Conservation (phyloP, 345 rosid genomes). For the Aquilaria sinensis region DNA sequence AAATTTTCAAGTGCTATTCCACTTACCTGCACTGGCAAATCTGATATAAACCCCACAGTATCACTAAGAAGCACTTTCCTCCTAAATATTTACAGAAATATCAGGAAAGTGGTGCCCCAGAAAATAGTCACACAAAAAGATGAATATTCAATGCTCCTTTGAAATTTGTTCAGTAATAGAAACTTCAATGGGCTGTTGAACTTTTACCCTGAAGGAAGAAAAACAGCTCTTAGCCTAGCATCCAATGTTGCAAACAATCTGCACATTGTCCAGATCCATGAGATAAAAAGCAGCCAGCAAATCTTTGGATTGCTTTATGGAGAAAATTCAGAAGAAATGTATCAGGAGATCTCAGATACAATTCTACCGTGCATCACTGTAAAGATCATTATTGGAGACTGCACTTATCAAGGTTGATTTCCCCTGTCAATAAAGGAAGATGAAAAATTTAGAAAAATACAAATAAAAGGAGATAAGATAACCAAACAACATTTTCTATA, state of each 20-base stretch:
- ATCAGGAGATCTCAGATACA: not conserved
- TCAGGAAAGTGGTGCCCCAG: constrained; percentile 8
- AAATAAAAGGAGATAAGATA: not conserved
- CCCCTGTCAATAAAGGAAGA: constrained; percentile 43
- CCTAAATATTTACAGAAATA: constrained; percentile 32
- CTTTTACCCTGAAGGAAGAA: constrained; percentile 66
- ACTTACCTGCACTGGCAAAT: constrained; percentile 84
- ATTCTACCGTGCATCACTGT: constrained; percentile 72
- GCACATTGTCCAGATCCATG: constrained; percentile 13
- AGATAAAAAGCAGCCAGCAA: constrained; percentile 3
- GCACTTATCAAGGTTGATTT: constrained; percentile 81
- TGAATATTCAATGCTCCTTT: not conserved
- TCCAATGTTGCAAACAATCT: constrained; percentile 74
- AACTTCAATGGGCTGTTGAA: not conserved
- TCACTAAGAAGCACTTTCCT: constrained; percentile 82
- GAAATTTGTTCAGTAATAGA: constrained; percentile 2
- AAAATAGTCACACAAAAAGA: not conserved
- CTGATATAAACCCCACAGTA: constrained; percentile 96
- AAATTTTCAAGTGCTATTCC: constrained; percentile 1
- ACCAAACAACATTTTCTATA: not conserved
- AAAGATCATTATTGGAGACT: constrained; percentile 65
- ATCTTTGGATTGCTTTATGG: not conserved
- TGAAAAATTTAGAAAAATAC: not conserved
- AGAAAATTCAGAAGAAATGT: constrained; percentile 11
- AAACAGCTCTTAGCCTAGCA: constrained; percentile 49